Base-by-base conservation (phyloP, 257 asterid species). In the Gentiana macrophylla region DNA sequence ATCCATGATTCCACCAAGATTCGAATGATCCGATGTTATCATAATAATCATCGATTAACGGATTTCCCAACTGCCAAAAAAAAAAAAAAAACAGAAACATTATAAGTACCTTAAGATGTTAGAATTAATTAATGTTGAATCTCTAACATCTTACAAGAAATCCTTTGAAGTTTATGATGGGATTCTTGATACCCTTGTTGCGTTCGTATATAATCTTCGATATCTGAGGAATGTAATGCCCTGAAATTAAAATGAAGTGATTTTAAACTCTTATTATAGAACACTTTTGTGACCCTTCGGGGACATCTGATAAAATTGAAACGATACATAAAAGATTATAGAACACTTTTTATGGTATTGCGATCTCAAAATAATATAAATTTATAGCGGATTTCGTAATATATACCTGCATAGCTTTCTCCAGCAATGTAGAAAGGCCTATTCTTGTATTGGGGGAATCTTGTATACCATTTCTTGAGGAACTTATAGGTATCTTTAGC, bases 371-470 rank as follows among this genome's bases (percentile, higher is more conserved):
- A 24, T 24, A 24, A 24, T 24, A 24, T 24, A 24, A 24, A 24
- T 24, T 24, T 24, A 24, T 24, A 24, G 60, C 43, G 35, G 32
- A 53, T 5, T 53, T 53, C 11, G 32, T 35, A 12, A 15, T 32
- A 35, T 24, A 38, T 56, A 78, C 85, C 91, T 74, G 91, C 91
- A 73, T 82, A 82, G 55, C 91, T 79, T 71, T 82, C 91, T 56
- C 91, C 86, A 35, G 86, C 83, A 53, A 83, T 69, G 70, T 75
- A 79, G 46, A 83, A 77, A 60, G 74, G 62, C 53, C 81, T 77
- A 32, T 65, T 57, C 55, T 75, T 79, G 66, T 71, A 80, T 56
- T 76, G 77, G 32, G 88, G 87, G 56, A 83, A 83, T 72, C 88
- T 78, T 52, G 68, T 67, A 52, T 69, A 80, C 92, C 83, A 83